Evolutionary conservation across 345 rosid species (phyloP).

Genomic region (Citrus unshiu): DNA sequence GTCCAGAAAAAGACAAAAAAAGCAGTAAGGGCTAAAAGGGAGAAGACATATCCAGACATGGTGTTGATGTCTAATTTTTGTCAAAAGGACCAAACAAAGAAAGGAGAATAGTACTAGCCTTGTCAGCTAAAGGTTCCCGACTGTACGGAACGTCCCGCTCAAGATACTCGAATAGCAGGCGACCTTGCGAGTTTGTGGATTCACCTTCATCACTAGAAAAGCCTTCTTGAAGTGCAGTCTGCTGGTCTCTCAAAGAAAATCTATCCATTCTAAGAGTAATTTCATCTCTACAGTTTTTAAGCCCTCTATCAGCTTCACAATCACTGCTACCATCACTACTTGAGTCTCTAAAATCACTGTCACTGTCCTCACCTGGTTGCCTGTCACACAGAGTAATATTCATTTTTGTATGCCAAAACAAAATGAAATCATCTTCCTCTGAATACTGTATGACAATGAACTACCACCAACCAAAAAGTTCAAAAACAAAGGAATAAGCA

Average conservation of each 20-base stretch:
- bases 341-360: constrained; percentile 65
- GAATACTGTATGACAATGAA: neutral
- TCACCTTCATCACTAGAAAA: constrained; percentile 80
- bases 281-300: constrained; percentile 27
- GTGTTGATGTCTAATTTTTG: neutral
- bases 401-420: neutral
- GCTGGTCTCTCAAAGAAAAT: constrained; percentile 48
- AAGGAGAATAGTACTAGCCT: constrained; percentile 43
- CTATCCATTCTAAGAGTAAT: constrained; percentile 38
- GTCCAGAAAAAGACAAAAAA: neutral
- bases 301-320: constrained; percentile 53
- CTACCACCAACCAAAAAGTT: neutral
- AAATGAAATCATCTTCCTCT: neutral
- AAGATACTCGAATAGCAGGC: constrained; percentile 67
- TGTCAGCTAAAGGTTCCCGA: constrained; percentile 89
- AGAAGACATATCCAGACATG: neutral
- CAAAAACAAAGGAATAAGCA: neutral
- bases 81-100: neutral
- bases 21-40: neutral
- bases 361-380: constrained; percentile 65
- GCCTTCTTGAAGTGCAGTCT: constrained; percentile 33
- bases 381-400: constrained; percentile 19
- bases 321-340: constrained; percentile 80
- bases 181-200: constrained; percentile 41
- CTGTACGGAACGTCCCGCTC: constrained; percentile 75